Conservation (phyloP, 352 stramenopile genomes). For the Globisporangium nagaii region DNA sequence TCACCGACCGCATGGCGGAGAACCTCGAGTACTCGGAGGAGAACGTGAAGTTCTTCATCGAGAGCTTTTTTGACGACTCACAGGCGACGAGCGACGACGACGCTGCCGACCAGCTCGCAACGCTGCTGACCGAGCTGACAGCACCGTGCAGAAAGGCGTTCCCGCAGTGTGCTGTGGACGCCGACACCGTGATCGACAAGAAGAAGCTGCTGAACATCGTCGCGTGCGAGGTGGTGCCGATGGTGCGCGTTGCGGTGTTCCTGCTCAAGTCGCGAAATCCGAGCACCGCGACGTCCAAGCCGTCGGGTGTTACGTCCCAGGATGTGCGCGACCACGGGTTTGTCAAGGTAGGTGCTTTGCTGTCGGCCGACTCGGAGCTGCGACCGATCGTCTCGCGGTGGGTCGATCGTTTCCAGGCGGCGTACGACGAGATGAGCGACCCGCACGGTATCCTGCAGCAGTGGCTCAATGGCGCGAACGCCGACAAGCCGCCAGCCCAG, state of each 20-base stretch:
- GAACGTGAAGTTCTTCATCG: conserved; percentile 44
- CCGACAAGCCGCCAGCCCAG: conserved; percentile 15
- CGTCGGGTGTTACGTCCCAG: conserved; percentile 49
- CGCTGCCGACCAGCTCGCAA: conserved; percentile 21
- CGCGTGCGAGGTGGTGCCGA: conserved; percentile 63
- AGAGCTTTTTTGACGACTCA: conserved; percentile 31
- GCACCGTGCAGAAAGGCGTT: conserved; percentile 27
- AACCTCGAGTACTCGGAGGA: conserved; percentile 47
- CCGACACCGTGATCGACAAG: conserved; percentile 25
- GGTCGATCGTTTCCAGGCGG: conserved; percentile 59
- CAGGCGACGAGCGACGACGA: conserved; percentile 17
- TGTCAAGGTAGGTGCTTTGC: conserved; percentile 26
- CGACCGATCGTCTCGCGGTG: conserved; percentile 40
- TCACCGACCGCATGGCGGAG: conserved; percentile 56
- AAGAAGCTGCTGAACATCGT: conserved; percentile 68
- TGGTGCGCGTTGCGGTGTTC: conserved; percentile 66
- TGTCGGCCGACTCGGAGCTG: conserved; percentile 16
- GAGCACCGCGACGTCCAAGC: conserved; percentile 26
- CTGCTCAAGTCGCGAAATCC: conserved; percentile 36
- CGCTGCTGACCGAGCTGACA: conserved; percentile 21
- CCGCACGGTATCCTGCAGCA: conserved; percentile 59
- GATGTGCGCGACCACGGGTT: conserved; percentile 47
- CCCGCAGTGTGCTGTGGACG: conserved; percentile 8
- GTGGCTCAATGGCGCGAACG: conserved; percentile 70
- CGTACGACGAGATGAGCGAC: conserved; percentile 80